Percentiles rank a stretch among this genome's conserved stretches.
Conservation (phyloP, 1,139 yeast species). For the Schwanniomyces etchellsii region DNA sequence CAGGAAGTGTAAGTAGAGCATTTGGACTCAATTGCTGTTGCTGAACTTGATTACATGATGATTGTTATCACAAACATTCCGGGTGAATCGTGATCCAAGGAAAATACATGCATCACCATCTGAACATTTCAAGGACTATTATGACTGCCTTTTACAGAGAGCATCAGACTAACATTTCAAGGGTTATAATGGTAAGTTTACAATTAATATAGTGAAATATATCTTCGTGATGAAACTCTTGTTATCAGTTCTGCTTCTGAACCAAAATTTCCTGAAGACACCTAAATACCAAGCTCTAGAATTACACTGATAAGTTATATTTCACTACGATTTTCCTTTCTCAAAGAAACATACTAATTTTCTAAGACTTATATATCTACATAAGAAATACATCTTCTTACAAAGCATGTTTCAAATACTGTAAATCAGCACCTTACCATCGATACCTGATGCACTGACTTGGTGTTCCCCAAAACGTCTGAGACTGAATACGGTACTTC, state of each 20-base stretch:
- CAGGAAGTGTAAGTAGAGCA: conserved; percentile 1
- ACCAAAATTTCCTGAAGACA: conserved; percentile 63
- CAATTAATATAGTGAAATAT: background rate
- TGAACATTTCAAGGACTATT: conserved; percentile 32
- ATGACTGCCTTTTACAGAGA: background rate
- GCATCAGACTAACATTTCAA: conserved; percentile 3
- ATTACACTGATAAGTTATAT: conserved; percentile 2
- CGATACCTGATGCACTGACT: conserved; percentile 57
- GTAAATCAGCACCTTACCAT: conserved; percentile 82
- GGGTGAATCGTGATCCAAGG: conserved; percentile 67
- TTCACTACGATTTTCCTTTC: too few relatives aligned
- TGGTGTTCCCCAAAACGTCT: conserved; percentile 50
- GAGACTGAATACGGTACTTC: conserved; percentile 78
- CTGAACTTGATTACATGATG: conserved; percentile 24
- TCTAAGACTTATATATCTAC: too few relatives aligned
- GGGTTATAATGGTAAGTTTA: conserved; percentile 2
- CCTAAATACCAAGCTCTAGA: conserved; percentile 38
- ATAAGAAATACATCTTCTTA: too few relatives aligned
- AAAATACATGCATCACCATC: conserved; percentile 91
- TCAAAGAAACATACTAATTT: background rate
- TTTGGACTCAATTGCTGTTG: too few relatives aligned
- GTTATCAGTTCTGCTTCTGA: conserved; percentile 90
- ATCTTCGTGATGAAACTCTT: conserved; percentile 53
- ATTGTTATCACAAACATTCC: conserved; percentile 39
- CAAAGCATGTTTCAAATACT: conserved; percentile 14